Evolutionary conservation across 148 eudicot species (phyloP).

Genomic region (Fallopia convolvulus): DNA sequence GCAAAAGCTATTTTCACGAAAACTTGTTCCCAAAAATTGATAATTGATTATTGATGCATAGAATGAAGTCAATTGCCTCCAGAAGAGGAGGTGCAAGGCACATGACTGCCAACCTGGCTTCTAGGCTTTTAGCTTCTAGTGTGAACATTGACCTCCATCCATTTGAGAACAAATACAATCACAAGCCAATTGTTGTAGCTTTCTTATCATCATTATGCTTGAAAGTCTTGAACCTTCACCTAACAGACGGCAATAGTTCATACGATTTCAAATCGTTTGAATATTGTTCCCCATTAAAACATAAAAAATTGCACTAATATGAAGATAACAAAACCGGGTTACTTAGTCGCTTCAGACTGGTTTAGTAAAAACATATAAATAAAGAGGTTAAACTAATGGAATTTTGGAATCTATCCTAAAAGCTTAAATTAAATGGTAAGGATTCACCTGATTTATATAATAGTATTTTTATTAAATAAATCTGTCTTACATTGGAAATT

Average conservation of each 20-base stretch:
- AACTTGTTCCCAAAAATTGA: background rate
- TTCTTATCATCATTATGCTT: background rate
- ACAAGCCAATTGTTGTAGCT: background rate
- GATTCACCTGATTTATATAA: no score
- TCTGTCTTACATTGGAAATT: no score
- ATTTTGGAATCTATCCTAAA: no score
- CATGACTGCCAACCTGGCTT: slow-evolving; percentile 7
- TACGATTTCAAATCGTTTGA: no score
- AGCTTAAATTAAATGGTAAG: no score
- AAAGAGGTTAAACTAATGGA: no score
- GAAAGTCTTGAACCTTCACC: background rate
- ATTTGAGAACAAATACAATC: background rate
- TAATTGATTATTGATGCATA: background rate
- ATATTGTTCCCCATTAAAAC: no score
- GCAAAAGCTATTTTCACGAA: background rate
- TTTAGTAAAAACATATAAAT: no score
- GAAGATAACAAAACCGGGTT: no score
- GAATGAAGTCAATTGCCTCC: background rate
- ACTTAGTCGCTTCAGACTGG: no score
- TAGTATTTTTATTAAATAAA: no score
- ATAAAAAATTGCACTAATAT: no score
- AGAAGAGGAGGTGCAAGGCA: background rate
- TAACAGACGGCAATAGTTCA: background rate
- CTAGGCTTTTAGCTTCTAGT: background rate
- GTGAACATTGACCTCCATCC: background rate